Conservation (phyloP, 257 asterid genomes). For the Voacanga thouarsii region DNA sequence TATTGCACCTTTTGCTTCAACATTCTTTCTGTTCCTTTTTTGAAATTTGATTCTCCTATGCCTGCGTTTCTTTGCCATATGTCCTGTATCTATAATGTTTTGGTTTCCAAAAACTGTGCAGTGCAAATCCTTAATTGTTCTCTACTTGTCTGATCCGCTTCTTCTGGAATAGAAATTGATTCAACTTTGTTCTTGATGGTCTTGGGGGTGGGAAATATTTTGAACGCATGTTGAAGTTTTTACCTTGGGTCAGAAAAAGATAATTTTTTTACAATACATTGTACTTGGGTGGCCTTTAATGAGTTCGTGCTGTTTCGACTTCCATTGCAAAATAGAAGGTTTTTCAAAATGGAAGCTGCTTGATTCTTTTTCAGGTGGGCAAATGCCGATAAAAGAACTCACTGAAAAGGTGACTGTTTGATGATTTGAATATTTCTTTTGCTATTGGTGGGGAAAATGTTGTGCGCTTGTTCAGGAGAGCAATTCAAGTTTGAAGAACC, state of each 20-base stretch:
- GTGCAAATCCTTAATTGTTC: not conserved
- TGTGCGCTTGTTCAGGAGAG: slow-evolving; percentile 97
- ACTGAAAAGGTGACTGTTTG: slow-evolving; percentile 21
- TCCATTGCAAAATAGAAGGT: not conserved
- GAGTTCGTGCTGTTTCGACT: not conserved
- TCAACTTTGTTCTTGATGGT: not conserved
- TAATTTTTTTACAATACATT: not conserved
- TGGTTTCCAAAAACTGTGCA: not conserved
- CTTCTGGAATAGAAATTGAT: slow-evolving; percentile 2
- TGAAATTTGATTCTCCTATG: slow-evolving; percentile 2
- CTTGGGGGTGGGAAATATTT: not conserved
- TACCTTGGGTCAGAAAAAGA: not conserved
- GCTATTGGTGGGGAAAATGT: slow-evolving; percentile 39
- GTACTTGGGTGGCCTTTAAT: not conserved
- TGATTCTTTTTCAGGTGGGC: slow-evolving; percentile 6
- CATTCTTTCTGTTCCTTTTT: slow-evolving; percentile 25
- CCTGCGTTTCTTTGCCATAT: slow-evolving; percentile 1
- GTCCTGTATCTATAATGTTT: not conserved
- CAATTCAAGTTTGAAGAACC: slow-evolving; percentile 76
- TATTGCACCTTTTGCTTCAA: slow-evolving; percentile 14
- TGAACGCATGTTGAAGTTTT: not conserved
- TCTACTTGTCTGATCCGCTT: slow-evolving; percentile 4
- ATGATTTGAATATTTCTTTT: slow-evolving; percentile 10
- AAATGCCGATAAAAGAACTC: slow-evolving; percentile 12
- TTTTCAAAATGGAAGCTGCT: slow-evolving; percentile 5